A percentile compares a stretch with the other conserved stretches of the same genome.
Evolutionary conservation across 768 basidiomycete genomes (phyloP).

Genomic region (Termitomyces sp.): DNA sequence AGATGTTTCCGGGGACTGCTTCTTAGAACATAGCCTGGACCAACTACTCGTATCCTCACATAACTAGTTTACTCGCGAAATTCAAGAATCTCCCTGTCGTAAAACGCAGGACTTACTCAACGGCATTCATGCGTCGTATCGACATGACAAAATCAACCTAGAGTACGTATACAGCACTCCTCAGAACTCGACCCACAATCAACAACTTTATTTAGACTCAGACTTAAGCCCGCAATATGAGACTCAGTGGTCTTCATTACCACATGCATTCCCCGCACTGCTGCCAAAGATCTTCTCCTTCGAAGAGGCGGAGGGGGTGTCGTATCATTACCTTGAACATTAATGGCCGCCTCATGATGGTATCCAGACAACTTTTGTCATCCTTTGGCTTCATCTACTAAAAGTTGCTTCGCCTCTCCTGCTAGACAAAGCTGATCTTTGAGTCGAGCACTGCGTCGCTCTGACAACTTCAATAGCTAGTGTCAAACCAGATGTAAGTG

Average conservation of each 20-base stretch:
- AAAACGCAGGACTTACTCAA: no score
- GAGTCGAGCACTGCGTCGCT: neutral
- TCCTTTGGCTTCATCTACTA: neutral
- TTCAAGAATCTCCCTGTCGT: no score
- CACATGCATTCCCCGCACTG: neutral
- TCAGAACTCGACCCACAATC: neutral
- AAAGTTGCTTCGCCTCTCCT: no score
- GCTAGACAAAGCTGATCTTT: no score
- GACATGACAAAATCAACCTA: neutral
- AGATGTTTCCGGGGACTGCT: no score
- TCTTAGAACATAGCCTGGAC: no score
- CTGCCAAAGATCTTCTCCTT: neutral
- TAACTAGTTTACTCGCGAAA: neutral
- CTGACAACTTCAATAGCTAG: neutral
- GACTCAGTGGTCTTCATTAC: neutral
- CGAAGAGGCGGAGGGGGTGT: neutral
- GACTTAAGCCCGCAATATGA: neutral
- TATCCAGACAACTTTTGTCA: neutral
- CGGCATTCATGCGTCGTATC: neutral
- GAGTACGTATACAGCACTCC: neutral
- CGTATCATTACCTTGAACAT: neutral
- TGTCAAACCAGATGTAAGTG: neutral
- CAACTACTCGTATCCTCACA: neutral
- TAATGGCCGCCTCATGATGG: neutral
- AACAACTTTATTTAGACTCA: neutral